Conservation (phyloP, 495 filamentous ascomycete species). For the Chaetomidium leptoderma region DNA sequence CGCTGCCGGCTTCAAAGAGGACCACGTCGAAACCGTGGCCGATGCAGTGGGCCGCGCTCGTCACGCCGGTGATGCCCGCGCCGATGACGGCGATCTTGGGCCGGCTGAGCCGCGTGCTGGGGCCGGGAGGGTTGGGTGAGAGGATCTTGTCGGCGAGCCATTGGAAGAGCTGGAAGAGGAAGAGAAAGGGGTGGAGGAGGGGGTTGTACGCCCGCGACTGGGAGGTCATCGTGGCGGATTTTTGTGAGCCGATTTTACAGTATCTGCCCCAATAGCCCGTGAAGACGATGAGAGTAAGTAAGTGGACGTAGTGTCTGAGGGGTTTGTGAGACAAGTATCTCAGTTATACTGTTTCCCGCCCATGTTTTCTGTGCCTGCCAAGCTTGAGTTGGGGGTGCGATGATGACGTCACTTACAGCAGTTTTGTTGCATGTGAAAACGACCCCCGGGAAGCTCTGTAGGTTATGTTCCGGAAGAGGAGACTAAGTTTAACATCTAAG, state of each 20-base stretch:
- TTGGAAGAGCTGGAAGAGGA: conserved; percentile 65
- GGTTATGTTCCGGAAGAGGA: too few relatives aligned
- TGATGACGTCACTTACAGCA: conserved; percentile 2
- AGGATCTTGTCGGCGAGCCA: conserved; percentile 61
- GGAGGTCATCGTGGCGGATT: conserved; percentile 3
- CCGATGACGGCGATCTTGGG: conserved; percentile 79
- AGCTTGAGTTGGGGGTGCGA: background rate
- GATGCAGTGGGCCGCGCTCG: conserved; percentile 76
- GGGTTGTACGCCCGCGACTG: conserved; percentile 16
- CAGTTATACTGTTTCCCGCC: too few relatives aligned
- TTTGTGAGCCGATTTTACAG: too few relatives aligned
- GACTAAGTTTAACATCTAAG: too few relatives aligned
- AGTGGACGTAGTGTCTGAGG: too few relatives aligned
- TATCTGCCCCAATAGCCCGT: background rate
- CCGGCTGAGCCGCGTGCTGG: conserved; percentile 46
- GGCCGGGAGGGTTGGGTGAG: conserved; percentile 63
- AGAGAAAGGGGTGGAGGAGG: conserved; percentile 46
- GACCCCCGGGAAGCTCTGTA: background rate
- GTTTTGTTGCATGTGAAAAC: conserved; percentile 5
- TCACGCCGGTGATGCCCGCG: conserved; percentile 77
- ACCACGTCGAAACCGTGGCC: conserved; percentile 81
- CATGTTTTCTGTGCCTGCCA: conserved; percentile 11
- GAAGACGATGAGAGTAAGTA: background rate
- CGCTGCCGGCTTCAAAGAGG: conserved; percentile 67
- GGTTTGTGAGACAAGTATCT: too few relatives aligned